Conservation (phyloP, 352 stramenopile species). For the Globisporangium splendens region DNA sequence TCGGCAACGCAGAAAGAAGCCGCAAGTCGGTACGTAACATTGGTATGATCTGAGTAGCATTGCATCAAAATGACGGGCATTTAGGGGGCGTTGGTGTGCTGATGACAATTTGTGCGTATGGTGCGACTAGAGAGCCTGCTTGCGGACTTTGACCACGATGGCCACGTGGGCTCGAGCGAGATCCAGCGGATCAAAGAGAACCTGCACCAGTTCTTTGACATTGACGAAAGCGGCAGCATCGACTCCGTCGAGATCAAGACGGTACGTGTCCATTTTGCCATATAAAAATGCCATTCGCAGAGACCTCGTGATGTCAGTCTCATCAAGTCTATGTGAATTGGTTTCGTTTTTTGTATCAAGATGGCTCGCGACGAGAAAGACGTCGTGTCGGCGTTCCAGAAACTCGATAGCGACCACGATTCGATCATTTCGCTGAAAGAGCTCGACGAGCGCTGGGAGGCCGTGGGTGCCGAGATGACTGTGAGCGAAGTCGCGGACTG, state of each 20-base stretch:
- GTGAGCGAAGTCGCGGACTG: constrained; percentile 80
- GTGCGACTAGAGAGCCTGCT: constrained; percentile 53
- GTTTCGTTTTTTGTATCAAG: neutral
- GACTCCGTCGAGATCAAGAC: constrained; percentile 70
- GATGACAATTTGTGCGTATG: no score
- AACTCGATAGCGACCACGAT: constrained; percentile 76
- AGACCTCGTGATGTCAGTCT: no score
- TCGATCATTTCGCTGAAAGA: constrained; percentile 80
- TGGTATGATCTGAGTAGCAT: neutral
- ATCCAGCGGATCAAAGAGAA: constrained; percentile 83
- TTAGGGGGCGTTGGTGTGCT: neutral
- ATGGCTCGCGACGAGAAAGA: constrained; percentile 60
- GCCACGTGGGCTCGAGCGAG: constrained; percentile 63
- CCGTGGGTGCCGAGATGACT: constrained; percentile 82
- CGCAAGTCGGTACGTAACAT: constrained; percentile 9
- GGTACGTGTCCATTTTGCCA: constrained; percentile 17
- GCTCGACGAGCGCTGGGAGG: constrained; percentile 78
- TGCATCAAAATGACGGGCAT: no score
- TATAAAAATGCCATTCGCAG: no score
- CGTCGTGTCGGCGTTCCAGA: constrained; percentile 63
- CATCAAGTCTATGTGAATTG: neutral
- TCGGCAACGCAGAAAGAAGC: constrained; percentile 10
- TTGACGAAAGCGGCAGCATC: constrained; percentile 71
- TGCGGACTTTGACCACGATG: constrained; percentile 79
- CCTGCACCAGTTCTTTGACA: constrained; percentile 75